Conservation (phyloP, 2,329 filamentous ascomycete species). For the Diaporthe citriasiana region DNA sequence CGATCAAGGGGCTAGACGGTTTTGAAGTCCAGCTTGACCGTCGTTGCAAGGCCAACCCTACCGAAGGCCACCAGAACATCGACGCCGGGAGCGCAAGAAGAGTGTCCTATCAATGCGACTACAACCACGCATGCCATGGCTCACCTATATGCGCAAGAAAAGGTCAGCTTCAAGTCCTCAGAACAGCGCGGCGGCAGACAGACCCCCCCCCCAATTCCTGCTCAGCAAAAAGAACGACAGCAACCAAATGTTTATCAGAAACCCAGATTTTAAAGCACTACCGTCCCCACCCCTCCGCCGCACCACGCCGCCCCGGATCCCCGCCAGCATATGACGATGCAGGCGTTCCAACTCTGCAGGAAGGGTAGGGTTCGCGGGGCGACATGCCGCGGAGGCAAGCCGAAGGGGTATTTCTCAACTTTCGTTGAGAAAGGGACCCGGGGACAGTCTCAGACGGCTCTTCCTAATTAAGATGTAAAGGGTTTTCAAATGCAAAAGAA, state of each 20-base stretch:
- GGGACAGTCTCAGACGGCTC: slow-evolving; percentile 58
- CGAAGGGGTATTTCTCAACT: slow-evolving; percentile 13
- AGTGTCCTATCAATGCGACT: no score
- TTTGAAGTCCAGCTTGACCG: background rate
- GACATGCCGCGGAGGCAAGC: slow-evolving; percentile 40
- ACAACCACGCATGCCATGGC: background rate
- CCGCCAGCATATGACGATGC: slow-evolving; percentile 55
- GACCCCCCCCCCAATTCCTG: background rate
- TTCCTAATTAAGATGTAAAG: slow-evolving; percentile 54
- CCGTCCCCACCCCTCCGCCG: slow-evolving; percentile 51
- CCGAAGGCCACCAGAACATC: background rate
- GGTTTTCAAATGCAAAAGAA: slow-evolving; percentile 50
- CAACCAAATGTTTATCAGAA: slow-evolving; percentile 49
- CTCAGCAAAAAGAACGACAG: background rate
- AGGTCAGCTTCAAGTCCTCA: slow-evolving; percentile 16
- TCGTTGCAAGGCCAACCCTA: background rate
- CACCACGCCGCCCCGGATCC: slow-evolving; percentile 44
- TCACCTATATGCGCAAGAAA: background rate
- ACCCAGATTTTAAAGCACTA: slow-evolving; percentile 57
- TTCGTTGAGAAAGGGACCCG: slow-evolving; percentile 40
- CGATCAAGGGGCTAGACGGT: background rate
- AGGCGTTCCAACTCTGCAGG: slow-evolving; percentile 45
- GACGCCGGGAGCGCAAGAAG: no score
- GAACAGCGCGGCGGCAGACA: background rate
- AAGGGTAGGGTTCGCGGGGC: slow-evolving; percentile 38